These are phyloP conservation scores for Prunus campanulata DNA, from an alignment of 306 rosid genomes.

Conservation along the genomic window DNA sequence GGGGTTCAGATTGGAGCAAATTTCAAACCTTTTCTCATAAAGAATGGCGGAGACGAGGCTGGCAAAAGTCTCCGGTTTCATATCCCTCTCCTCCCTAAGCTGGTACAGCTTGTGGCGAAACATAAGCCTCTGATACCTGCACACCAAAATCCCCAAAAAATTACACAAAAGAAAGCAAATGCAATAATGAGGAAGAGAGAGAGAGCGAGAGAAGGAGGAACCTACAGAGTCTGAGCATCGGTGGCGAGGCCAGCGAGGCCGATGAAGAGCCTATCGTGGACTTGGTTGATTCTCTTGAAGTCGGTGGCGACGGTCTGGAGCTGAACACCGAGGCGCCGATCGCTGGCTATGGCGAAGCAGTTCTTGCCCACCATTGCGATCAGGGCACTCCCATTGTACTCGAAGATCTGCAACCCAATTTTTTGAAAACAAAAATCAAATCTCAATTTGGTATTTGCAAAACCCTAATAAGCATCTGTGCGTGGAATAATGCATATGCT, in stretches of 20 bases:
- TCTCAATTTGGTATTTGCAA: background rate
- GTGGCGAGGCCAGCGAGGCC: slow-evolving; percentile 96
- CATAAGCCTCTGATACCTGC: slow-evolving; percentile 74
- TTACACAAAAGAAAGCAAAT: background rate
- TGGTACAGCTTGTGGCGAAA: slow-evolving; percentile 84
- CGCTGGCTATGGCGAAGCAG: slow-evolving; percentile 96
- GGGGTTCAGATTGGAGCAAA: background rate
- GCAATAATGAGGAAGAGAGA: background rate
- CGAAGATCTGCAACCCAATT: slow-evolving; percentile 55
- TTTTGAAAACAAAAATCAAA: background rate
- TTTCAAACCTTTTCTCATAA: slow-evolving; percentile 73
- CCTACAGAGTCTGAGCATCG: slow-evolving; percentile 91
- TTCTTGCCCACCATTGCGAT: slow-evolving; percentile 97
- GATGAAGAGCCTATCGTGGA: slow-evolving; percentile 74
- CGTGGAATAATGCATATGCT: background rate
- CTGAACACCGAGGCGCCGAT: slow-evolving; percentile 96
- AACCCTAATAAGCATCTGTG: slow-evolving; percentile 3
- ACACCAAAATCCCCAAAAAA: background rate
- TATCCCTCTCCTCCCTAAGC: slow-evolving; percentile 90
- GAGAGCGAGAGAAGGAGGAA: background rate
- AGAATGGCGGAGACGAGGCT: slow-evolving; percentile 80
- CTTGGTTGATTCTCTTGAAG: slow-evolving; percentile 72
- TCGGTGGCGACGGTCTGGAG: slow-evolving; percentile 95
- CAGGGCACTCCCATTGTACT: slow-evolving; percentile 95
- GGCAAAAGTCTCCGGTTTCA: slow-evolving; percentile 94